Conservation (phyloP, 2,329 filamentous ascomycete genomes). For the Thielaviopsis cerberus region DNA sequence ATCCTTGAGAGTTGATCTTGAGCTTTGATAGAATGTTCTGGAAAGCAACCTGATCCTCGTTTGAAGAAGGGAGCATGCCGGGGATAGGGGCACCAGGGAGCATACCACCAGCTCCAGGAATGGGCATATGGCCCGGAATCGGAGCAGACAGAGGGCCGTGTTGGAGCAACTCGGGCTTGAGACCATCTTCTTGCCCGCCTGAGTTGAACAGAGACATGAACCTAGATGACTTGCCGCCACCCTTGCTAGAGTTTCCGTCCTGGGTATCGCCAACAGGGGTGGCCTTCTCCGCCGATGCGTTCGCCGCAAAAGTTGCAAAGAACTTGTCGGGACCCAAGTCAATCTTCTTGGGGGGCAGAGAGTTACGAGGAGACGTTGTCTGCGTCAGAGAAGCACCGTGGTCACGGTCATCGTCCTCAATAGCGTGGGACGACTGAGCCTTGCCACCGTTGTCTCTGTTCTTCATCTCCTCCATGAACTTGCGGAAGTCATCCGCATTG, state of each 20-base stretch:
- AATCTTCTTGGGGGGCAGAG: slow-evolving; percentile 17
- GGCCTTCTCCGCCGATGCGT: slow-evolving; percentile 27
- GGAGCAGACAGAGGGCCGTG: slow-evolving; percentile 9
- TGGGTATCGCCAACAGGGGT: slow-evolving; percentile 33
- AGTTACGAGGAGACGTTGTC: slow-evolving; percentile 3
- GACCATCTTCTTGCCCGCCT: slow-evolving; percentile 16
- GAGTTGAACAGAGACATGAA: slow-evolving; percentile 67
- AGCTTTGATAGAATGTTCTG: slow-evolving; percentile 67
- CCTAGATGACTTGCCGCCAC: slow-evolving; percentile 44
- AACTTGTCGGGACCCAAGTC: slow-evolving; percentile 61
- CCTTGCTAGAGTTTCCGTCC: slow-evolving; percentile 19
- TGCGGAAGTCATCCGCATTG: slow-evolving; percentile 81
- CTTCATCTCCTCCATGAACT: slow-evolving; percentile 84
- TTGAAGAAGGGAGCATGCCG: slow-evolving; percentile 20
- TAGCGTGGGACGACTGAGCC: slow-evolving; percentile 16
- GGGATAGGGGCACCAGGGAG: background rate
- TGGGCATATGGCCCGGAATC: slow-evolving; percentile 4
- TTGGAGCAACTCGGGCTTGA: slow-evolving; percentile 2
- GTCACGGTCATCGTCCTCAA: slow-evolving; percentile 18
- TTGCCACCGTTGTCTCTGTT: slow-evolving; percentile 26
- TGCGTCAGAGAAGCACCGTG: slow-evolving; percentile 14
- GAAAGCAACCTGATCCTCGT: slow-evolving; percentile 68
- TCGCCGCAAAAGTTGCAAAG: slow-evolving; percentile 39
- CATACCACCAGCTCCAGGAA: slow-evolving; percentile 5
- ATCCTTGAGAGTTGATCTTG: slow-evolving; percentile 31